Conservation (phyloP, 2,329 filamentous ascomycete genomes). For the Botrytis fabae region DNA sequence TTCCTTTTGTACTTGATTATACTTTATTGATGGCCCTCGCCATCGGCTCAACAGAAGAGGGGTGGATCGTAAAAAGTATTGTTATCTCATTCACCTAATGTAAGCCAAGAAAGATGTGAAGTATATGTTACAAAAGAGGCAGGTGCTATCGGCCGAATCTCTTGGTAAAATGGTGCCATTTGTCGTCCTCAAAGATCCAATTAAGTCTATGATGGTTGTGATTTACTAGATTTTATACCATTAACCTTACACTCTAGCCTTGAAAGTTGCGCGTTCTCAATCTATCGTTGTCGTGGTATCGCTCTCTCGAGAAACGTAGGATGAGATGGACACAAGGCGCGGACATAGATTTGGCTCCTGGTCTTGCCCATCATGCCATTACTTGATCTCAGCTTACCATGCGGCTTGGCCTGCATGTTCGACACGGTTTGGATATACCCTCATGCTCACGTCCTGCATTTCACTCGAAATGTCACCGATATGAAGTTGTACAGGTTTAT, state of each 20-base stretch:
- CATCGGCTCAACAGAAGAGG: constrained; percentile 2
- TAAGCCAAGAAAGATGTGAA: constrained; percentile 7
- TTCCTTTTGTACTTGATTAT: not conserved
- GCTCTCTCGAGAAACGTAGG: not conserved
- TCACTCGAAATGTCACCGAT: not conserved
- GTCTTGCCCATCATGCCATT: not conserved
- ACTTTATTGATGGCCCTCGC: not conserved
- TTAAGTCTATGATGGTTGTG: not conserved
- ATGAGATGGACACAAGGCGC: not conserved
- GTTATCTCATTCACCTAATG: constrained; percentile 16
- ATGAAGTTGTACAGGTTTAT: not conserved
- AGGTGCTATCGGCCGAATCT: constrained; percentile 9
- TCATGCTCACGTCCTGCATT: not conserved
- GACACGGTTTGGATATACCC: not conserved
- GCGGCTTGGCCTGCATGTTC: constrained; percentile 1
- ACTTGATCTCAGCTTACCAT: not conserved
- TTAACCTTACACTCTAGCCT: not conserved
- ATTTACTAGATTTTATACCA: not conserved
- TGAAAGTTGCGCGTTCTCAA: not conserved
- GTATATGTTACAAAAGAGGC: constrained; percentile 14
- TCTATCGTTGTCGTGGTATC: not conserved
- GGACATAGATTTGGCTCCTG: not conserved
- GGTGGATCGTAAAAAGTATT: not conserved
- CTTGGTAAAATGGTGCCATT: constrained; percentile 12
- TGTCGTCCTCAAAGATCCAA: not conserved